Conservation (phyloP, 2,329 filamentous ascomycete genomes). For the Trichoderma atrobrunneum region DNA sequence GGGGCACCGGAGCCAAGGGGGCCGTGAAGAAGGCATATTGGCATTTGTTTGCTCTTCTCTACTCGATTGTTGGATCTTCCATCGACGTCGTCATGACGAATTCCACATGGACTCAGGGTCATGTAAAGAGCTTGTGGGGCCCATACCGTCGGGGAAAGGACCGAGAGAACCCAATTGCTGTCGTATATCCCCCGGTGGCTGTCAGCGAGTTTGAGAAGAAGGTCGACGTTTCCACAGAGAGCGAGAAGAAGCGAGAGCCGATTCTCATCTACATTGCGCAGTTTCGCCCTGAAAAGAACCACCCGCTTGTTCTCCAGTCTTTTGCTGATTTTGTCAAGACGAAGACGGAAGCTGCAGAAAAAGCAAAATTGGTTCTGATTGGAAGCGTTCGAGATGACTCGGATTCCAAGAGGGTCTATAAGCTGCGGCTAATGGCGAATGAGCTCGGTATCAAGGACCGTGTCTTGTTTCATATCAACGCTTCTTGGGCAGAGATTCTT, state of each 20-base stretch:
- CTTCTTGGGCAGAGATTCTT: constrained; percentile 82
- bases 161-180: constrained; percentile 57
- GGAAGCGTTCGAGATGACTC: constrained; percentile 86
- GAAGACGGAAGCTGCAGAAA: constrained; percentile 47
- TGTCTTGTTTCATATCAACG: constrained; percentile 87
- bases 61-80: constrained; percentile 76
- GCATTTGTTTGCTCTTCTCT: constrained; percentile 77
- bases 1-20: constrained; percentile 70
- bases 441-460: constrained; percentile 80
- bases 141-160: constrained; percentile 48
- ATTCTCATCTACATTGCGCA: constrained; percentile 91
- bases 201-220: constrained; percentile 77
- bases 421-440: constrained; percentile 79
- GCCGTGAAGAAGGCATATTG: constrained; percentile 77
- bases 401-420: constrained; percentile 81
- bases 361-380: constrained; percentile 73
- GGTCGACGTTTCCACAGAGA: constrained; percentile 67
- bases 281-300: constrained; percentile 97
- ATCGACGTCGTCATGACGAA: constrained; percentile 98
- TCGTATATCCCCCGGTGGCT: constrained; percentile 89
- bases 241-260: constrained; percentile 66
- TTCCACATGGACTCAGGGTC: constrained; percentile 86
- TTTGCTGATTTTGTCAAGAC: constrained; percentile 73
- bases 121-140: constrained; percentile 80
- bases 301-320: constrained; percentile 78